Percentiles rank a stretch among this genome's conserved stretches.
Conservation (phyloP, 2,329 filamentous ascomycete species). For the Zymoseptoria passerinii region DNA sequence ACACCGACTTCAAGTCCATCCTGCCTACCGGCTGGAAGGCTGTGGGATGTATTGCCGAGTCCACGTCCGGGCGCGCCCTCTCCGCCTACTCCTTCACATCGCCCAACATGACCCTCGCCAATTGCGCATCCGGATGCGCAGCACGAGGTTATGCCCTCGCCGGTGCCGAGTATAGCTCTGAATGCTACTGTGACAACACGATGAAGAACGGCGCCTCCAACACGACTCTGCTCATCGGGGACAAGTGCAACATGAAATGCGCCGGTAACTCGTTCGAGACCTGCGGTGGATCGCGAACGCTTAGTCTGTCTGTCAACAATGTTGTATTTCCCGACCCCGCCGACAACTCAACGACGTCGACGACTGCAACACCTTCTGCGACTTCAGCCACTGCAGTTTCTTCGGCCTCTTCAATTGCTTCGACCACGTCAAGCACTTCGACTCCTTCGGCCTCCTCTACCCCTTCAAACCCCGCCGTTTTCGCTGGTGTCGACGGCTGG, state of each 20-base stretch:
- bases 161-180: slow-evolving; percentile 31
- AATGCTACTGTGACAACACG: slow-evolving; percentile 28
- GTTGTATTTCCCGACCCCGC: slow-evolving; percentile 14
- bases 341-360: slow-evolving; percentile 4
- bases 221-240: slow-evolving; percentile 6
- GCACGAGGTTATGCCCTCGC: slow-evolving; percentile 30
- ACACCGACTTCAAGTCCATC: not conserved
- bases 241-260: slow-evolving; percentile 26
- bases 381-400: not conserved
- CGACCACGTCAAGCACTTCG: not conserved
- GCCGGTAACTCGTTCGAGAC: slow-evolving; percentile 20
- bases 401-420: not conserved
- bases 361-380: not conserved
- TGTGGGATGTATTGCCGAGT: not conserved
- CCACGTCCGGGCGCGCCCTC: slow-evolving; percentile 21
- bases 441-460: not conserved
- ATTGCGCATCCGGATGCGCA: slow-evolving; percentile 31
- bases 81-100: slow-evolving; percentile 19
- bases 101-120: slow-evolving; percentile 33
- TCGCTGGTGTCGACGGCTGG: not conserved
- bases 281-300: slow-evolving; percentile 18
- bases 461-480: not conserved
- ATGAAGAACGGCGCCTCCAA: not conserved
- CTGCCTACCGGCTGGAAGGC: not conserved
- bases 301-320: slow-evolving; percentile 10